These are phyloP conservation scores for Globisporangium lucens DNA, from an alignment of 352 stramenopile genomes.

Conservation along the genomic window DNA sequence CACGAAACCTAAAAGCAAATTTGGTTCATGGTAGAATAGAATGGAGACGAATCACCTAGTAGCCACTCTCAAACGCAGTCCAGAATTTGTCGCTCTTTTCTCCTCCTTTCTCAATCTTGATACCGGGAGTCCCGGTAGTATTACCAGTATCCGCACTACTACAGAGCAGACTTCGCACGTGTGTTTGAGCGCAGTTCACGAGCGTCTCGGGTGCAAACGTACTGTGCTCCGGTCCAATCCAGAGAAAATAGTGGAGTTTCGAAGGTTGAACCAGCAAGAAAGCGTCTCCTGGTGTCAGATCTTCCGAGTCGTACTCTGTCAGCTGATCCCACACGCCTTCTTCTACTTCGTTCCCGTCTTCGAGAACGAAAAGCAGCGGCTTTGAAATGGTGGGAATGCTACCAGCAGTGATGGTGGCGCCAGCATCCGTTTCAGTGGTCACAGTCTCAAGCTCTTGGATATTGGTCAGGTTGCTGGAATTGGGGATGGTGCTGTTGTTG, in stretches of 20 bases:
- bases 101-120: slow-evolving; percentile 27
- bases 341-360: slow-evolving; percentile 15
- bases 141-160: neutral
- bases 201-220: slow-evolving; percentile 16
- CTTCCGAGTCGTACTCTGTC: slow-evolving; percentile 62
- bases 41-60: slow-evolving; percentile 22
- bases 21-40: neutral
- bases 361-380: slow-evolving; percentile 39
- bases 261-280: slow-evolving; percentile 33
- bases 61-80: slow-evolving; percentile 53
- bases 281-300: slow-evolving; percentile 30
- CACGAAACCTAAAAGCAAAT: neutral
- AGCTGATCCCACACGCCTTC: slow-evolving; percentile 41
- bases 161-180: slow-evolving; percentile 1
- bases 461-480: neutral
- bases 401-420: neutral
- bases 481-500: neutral
- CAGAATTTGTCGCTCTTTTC: slow-evolving; percentile 60
- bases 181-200: slow-evolving; percentile 18
- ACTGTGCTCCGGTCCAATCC: slow-evolving; percentile 27
- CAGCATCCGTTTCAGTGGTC: neutral
- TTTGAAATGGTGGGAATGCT: neutral
- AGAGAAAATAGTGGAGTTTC: slow-evolving; percentile 27
- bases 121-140: neutral
- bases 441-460: neutral